These are phyloP conservation scores for Cordyceps farinosa DNA, from an alignment of 2,329 filamentous ascomycete species.

Conservation along the genomic window DNA sequence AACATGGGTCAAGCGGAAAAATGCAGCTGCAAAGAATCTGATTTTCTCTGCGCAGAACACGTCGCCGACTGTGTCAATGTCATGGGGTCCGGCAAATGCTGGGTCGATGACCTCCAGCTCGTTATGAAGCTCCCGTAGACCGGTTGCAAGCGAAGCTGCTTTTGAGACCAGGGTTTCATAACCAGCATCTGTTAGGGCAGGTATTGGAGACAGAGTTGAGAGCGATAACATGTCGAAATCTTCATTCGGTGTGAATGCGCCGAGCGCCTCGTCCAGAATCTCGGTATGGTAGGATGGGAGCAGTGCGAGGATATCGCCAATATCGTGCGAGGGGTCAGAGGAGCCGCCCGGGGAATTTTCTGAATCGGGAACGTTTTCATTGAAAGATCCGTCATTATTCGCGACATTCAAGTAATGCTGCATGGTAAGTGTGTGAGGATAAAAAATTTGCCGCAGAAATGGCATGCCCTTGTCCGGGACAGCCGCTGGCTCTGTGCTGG, in stretches of 20 bases:
- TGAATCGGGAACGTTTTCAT: not conserved
- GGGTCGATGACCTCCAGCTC: not conserved
- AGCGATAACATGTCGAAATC: not conserved
- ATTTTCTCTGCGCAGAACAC: not conserved
- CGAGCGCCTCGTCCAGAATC: not conserved
- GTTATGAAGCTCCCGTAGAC: not conserved
- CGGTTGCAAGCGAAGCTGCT: not conserved
- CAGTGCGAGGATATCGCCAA: not conserved
- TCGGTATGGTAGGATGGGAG: not conserved
- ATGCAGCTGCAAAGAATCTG: not conserved
- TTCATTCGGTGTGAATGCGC: not conserved
- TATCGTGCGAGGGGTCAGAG: not conserved
- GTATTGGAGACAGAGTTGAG: not conserved
- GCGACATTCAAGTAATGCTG: conserved; percentile 5
- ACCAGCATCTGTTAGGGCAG: not conserved
- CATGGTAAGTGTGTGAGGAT: not conserved
- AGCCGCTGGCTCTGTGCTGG: not conserved
- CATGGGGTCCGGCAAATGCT: not conserved
- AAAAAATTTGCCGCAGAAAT: conserved; percentile 2
- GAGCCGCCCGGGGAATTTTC: not conserved
- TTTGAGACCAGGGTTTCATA: not conserved
- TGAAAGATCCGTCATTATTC: not conserved
- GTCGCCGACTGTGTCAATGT: not conserved
- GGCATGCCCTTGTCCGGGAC: not conserved
- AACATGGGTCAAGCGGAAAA: not conserved